Base-by-base conservation (phyloP, 1,284 basidiomycete species). In the Grifola frondosa region DNA sequence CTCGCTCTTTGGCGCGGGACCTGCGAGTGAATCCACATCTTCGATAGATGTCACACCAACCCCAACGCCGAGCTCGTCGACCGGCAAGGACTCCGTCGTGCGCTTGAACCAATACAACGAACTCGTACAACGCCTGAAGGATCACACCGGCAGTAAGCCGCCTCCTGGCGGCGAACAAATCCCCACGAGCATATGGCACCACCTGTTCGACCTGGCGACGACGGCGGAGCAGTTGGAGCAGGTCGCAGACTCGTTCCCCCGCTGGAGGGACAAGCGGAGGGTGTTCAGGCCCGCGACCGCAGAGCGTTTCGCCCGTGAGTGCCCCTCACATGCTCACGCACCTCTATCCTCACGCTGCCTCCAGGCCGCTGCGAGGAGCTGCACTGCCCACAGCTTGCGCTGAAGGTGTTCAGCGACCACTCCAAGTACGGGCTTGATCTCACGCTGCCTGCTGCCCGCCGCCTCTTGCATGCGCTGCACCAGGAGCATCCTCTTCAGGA, bases 351-450 rank as follows among this genome's bases (percentile, higher is more conserved):
- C 4, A 11, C 21, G 9, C 22, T 30, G 3, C n/a, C n/a, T 21
- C 8, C 44, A 86, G 84, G 74, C 32, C 81, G 81, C 9, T 84
- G 81, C 40, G 68, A 73, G 43, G 71, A 81, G 50, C 70, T 84
- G 3, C 57, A 64, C 3, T 77, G 77, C 48, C 76, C 80, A 1
- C 56, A 66, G 23, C 69, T 83, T 28, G 80, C 81, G 5, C 65
- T 87, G 13, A 64, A 71, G 11, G 75, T 85, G 13, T 84, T 81
- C 57, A 74, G 77, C 20, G 64, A 83, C 57, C 79, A 74, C 48
- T 65, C 79, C 12, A 80, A 77, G 55, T 83, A 84, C 57, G 73
- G 75, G 38, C 53, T 85, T 11, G 62, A 68, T 26, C 69, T 87
- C n/a, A 68, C 72, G 1, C 64, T 77, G 12, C 55, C 66, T 1